Evolutionary conservation across 1,139 yeast species (phyloP).

Genomic region (Nakaseomyces nivariensis): DNA sequence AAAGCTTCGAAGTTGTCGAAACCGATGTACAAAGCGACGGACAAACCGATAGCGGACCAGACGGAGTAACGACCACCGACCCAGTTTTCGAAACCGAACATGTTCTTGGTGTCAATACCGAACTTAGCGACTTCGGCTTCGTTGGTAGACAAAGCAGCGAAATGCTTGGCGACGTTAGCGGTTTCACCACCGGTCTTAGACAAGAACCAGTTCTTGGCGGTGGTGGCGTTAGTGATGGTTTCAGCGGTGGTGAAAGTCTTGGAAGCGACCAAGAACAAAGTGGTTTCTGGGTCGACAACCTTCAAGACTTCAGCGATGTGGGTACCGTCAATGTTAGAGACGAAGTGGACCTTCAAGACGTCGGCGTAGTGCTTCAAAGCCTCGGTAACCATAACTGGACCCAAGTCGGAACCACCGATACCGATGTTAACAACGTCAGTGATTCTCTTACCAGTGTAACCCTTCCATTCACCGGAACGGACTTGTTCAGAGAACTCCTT

Average conservation of each 20-base stretch:
- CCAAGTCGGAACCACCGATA: constrained; percentile 97
- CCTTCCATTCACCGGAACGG: constrained; percentile 91
- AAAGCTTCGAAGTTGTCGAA: constrained; percentile 84
- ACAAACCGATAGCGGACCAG: constrained; percentile 97
- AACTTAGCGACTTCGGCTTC: constrained; percentile 83
- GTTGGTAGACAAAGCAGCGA: constrained; percentile 92
- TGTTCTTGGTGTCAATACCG: constrained; percentile 94
- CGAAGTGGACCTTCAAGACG: constrained; percentile 77
- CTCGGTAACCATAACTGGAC: constrained; percentile 99
- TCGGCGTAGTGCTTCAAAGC: constrained; percentile 85
- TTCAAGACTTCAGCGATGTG: constrained; percentile 88
- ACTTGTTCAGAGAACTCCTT: constrained; percentile 84
- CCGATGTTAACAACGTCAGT: constrained; percentile 95
- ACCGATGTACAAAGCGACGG: constrained; percentile 91
- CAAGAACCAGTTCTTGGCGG: constrained; percentile 93
- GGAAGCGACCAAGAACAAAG: constrained; percentile 88
- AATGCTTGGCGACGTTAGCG: constrained; percentile 84
- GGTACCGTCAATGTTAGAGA: constrained; percentile 97
- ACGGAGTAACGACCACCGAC: constrained; percentile 99
- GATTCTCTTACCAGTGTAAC: constrained; percentile 90
- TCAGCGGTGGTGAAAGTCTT: constrained; percentile 99
- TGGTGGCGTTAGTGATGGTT: constrained; percentile 88
- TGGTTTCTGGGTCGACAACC: constrained; percentile 74
- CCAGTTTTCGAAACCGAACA: constrained; percentile 98
- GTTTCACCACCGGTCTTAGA: constrained; percentile 50